These are phyloP conservation scores for Fusarium mundagurra DNA, from an alignment of 2,329 filamentous ascomycete species.

Conservation along the genomic window DNA sequence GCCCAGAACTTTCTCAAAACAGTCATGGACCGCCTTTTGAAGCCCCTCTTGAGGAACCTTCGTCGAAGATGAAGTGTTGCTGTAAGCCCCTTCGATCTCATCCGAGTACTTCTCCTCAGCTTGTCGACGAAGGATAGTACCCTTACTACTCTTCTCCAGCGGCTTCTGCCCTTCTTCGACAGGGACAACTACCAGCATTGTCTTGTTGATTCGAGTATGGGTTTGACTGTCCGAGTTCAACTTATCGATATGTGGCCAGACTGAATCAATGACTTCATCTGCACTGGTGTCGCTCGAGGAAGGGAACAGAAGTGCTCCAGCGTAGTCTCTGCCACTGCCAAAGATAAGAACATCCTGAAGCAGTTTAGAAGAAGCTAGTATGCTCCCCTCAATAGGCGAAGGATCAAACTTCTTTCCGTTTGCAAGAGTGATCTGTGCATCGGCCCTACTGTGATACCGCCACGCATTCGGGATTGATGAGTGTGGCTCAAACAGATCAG, in stretches of 20 bases:
- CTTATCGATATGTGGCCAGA: slow-evolving; percentile 56
- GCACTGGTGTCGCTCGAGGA: slow-evolving; percentile 43
- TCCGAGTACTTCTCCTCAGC: slow-evolving; percentile 60
- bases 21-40: slow-evolving; percentile 42
- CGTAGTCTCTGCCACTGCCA: slow-evolving; percentile 64
- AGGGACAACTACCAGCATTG: slow-evolving; percentile 61
- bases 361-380: slow-evolving; percentile 55
- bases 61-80: slow-evolving; percentile 9
- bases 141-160: slow-evolving; percentile 71
- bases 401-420: slow-evolving; percentile 78
- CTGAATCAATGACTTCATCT: slow-evolving; percentile 49
- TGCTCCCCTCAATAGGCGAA: slow-evolving; percentile 65
- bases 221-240: slow-evolving; percentile 60
- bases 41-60: slow-evolving; percentile 50
- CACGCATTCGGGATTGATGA: slow-evolving; percentile 62
- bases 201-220: slow-evolving; percentile 60
- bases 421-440: slow-evolving; percentile 68
- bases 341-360: slow-evolving; percentile 69
- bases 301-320: slow-evolving; percentile 66
- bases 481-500: slow-evolving; percentile 70
- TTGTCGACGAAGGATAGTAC: slow-evolving; percentile 62
- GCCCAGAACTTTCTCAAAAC: slow-evolving; percentile 47
- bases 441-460: slow-evolving; percentile 69
- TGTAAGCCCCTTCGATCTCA: slow-evolving; percentile 59
- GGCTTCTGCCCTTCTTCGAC: slow-evolving; percentile 20